These are phyloP conservation scores for Paracorniculantispora psalliotae DNA, from an alignment of 2,329 filamentous ascomycete genomes.

Conservation along the genomic window DNA sequence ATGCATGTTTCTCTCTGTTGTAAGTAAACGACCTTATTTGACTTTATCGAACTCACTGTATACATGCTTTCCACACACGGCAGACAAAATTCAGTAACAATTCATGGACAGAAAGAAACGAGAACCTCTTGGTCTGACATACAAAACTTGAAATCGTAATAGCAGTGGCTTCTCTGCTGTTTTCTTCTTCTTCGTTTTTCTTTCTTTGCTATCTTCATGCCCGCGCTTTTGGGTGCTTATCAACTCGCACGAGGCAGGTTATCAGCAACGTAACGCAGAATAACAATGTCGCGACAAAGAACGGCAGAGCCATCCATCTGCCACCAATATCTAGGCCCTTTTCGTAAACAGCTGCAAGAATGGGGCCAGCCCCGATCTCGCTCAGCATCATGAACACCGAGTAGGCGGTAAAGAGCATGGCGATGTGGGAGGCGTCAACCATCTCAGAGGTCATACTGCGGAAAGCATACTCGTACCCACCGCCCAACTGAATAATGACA, in stretches of 20 bases:
- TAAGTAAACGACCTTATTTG: too few species aligned
- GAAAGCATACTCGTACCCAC: conserved; percentile 1
- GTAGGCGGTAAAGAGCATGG: conserved; percentile 2
- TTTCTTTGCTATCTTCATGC: neutral
- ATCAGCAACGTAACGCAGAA: neutral
- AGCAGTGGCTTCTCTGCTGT: too few species aligned
- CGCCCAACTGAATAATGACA: neutral
- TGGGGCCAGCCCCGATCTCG: neutral
- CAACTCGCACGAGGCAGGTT: neutral
- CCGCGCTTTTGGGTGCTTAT: neutral
- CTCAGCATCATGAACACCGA: neutral
- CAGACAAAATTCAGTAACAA: too few species aligned
- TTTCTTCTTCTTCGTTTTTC: too few species aligned
- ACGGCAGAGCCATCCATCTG: conserved; percentile 5
- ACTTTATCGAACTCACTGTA: too few species aligned
- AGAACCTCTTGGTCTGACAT: too few species aligned
- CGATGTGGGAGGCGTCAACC: conserved; percentile 3
- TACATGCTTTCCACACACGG: too few species aligned
- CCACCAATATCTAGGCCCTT: neutral
- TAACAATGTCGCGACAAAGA: neutral
- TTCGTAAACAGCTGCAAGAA: neutral
- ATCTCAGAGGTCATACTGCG: conserved; percentile 8
- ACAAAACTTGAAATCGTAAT: too few species aligned
- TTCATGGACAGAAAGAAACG: too few species aligned
- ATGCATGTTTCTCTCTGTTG: too few species aligned